These are phyloP conservation scores for Mesembryanthemum crystallinum DNA, from an alignment of 148 eudicot species.

Conservation along the genomic window DNA sequence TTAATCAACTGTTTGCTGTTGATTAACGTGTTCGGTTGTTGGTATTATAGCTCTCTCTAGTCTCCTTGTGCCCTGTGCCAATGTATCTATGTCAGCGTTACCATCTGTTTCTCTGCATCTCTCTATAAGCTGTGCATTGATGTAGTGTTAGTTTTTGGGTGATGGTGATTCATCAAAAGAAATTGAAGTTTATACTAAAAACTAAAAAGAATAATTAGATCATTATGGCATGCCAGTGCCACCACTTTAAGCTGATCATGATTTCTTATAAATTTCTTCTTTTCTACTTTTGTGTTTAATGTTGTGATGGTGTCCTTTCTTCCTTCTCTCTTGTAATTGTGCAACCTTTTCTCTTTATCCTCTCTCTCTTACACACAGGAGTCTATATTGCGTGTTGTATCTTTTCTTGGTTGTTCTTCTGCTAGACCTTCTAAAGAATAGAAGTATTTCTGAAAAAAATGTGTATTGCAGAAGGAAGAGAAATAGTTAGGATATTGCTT, in stretches of 20 bases:
- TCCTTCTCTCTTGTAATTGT: no score
- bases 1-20: no score
- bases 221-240: background rate
- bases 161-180: background rate
- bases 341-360: background rate
- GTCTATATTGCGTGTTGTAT: background rate
- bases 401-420: background rate
- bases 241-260: background rate
- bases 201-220: no score
- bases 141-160: background rate
- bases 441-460: conserved; percentile 14
- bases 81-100: no score
- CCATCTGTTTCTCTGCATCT: background rate
- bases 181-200: background rate
- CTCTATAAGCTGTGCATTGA: background rate
- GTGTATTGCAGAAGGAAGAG: conserved; percentile 77
- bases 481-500: conserved; percentile 72
- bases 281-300: background rate
- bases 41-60: no score
- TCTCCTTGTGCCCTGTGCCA: no score
- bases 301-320: no score
- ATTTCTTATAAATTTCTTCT: background rate
- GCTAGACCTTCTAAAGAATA: background rate
- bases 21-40: no score
- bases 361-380: background rate